Evolutionary conservation across 1,284 basidiomycete species (phyloP).

Genomic region (Malassezia dermatis): DNA sequence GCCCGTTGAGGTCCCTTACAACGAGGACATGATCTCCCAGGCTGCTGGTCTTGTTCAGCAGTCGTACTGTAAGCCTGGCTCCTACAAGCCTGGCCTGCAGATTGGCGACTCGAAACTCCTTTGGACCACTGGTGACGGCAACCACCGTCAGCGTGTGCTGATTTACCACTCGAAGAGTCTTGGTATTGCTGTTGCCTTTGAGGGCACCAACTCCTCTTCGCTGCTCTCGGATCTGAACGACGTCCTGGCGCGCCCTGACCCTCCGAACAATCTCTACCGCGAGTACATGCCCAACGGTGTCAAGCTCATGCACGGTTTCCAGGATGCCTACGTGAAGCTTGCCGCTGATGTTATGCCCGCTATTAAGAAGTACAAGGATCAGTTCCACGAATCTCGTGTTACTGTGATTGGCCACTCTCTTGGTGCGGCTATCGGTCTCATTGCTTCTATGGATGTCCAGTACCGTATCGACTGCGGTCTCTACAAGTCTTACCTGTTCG

Average conservation of each 20-base stretch:
- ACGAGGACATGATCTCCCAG: not conserved
- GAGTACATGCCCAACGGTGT: slow-evolving; percentile 18
- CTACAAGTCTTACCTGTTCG: slow-evolving; percentile 25
- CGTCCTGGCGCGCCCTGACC: slow-evolving; percentile 19
- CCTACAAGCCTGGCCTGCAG: not conserved
- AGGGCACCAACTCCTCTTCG: slow-evolving; percentile 30
- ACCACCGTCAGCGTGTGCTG: slow-evolving; percentile 20
- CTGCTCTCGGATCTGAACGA: slow-evolving; percentile 27
- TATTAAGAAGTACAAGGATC: slow-evolving; percentile 23
- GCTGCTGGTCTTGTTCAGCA: slow-evolving; percentile 15
- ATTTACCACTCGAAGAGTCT: slow-evolving; percentile 26
- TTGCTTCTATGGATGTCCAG: slow-evolving; percentile 28
- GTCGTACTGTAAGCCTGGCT: slow-evolving; percentile 1
- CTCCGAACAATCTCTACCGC: slow-evolving; percentile 20
- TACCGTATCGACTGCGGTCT: slow-evolving; percentile 18
- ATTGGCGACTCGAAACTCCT: slow-evolving; percentile 28
- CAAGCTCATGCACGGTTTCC: slow-evolving; percentile 32
- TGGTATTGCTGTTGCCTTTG: slow-evolving; percentile 30
- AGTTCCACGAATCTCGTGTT: slow-evolving; percentile 20
- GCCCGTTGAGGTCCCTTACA: slow-evolving; percentile 3
- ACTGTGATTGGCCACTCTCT: slow-evolving; percentile 35
- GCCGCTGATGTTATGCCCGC: slow-evolving; percentile 23
- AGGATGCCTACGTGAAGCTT: slow-evolving; percentile 28
- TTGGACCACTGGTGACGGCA: slow-evolving; percentile 29
- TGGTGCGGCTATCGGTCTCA: slow-evolving; percentile 29